These are phyloP conservation scores for Puccinia coronata DNA, from an alignment of 1,284 basidiomycete genomes.

Conservation along the genomic window DNA sequence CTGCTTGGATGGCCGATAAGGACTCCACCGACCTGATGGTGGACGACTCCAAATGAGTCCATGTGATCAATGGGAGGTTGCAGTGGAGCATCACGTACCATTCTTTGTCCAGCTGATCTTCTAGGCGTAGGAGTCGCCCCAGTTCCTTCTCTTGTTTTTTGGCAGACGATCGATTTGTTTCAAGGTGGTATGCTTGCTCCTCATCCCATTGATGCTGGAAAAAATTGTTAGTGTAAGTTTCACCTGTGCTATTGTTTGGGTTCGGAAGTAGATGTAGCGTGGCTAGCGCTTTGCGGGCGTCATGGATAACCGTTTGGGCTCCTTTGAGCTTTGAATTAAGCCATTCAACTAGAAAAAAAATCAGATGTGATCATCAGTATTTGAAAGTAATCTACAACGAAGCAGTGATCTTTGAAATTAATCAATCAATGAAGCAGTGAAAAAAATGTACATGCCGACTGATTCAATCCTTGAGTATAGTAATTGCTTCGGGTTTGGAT, in stretches of 20 bases:
- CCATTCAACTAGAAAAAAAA: constrained; percentile 8
- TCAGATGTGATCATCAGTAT: too few relatives aligned
- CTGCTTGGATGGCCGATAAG: too few relatives aligned
- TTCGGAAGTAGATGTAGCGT: background rate
- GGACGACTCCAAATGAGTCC: too few relatives aligned
- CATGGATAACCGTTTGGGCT: background rate
- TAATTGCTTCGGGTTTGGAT: background rate
- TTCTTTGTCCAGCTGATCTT: background rate
- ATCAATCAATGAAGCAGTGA: background rate
- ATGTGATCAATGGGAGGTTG: too few relatives aligned
- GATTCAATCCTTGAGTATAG: background rate
- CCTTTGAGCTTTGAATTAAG: background rate
- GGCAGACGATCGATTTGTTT: background rate
- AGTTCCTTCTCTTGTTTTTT: background rate
- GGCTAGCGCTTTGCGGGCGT: background rate
- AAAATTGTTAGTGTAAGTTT: background rate
- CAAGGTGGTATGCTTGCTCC: background rate
- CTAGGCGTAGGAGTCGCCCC: background rate
- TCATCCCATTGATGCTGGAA: background rate
- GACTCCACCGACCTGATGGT: too few relatives aligned
- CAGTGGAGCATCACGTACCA: background rate
- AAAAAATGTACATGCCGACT: background rate
- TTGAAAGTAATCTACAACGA: too few relatives aligned
- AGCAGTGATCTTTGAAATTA: too few relatives aligned
- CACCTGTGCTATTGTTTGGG: background rate